These are phyloP conservation scores for Ottelia alismoides DNA, from an alignment of 106 monocot genomes.

Conservation along the genomic window DNA sequence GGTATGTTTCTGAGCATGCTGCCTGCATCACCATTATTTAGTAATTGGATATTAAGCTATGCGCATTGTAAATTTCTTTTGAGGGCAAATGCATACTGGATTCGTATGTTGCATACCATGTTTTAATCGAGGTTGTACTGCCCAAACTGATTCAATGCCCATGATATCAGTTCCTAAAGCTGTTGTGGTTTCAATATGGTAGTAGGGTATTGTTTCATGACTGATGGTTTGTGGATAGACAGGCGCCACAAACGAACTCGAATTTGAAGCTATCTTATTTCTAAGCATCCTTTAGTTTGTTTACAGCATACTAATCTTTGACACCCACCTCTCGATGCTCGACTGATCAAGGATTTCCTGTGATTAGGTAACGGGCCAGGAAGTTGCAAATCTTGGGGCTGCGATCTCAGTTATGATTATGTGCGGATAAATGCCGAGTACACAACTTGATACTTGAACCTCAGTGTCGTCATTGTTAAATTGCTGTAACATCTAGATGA, in stretches of 20 bases:
- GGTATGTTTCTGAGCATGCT: slow-evolving; percentile 51
- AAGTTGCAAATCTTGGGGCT: slow-evolving; percentile 78
- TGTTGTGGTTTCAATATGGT: too few relatives aligned
- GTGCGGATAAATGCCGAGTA: slow-evolving; percentile 98
- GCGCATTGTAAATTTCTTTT: too few relatives aligned
- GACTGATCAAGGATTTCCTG: too few relatives aligned
- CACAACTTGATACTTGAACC: slow-evolving; percentile 47
- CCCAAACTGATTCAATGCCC: too few relatives aligned
- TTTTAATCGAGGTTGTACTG: too few relatives aligned
- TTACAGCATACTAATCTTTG: background rate
- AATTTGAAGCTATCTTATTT: background rate
- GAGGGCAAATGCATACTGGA: too few relatives aligned
- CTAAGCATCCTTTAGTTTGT: background rate
- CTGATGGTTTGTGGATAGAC: background rate
- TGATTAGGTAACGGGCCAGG: slow-evolving; percentile 58
- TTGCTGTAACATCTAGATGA: too few relatives aligned
- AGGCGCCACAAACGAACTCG: background rate
- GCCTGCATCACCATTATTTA: too few relatives aligned
- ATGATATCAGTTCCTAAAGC: too few relatives aligned
- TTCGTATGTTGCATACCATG: too few relatives aligned
- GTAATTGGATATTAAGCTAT: too few relatives aligned
- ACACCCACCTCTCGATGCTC: background rate
- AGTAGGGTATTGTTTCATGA: background rate
- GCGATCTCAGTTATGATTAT: slow-evolving; percentile 94
- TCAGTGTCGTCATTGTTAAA: too few relatives aligned